These are phyloP conservation scores for Diutina pseudorugosa DNA, from an alignment of 1,139 yeast genomes.

Conservation along the genomic window DNA sequence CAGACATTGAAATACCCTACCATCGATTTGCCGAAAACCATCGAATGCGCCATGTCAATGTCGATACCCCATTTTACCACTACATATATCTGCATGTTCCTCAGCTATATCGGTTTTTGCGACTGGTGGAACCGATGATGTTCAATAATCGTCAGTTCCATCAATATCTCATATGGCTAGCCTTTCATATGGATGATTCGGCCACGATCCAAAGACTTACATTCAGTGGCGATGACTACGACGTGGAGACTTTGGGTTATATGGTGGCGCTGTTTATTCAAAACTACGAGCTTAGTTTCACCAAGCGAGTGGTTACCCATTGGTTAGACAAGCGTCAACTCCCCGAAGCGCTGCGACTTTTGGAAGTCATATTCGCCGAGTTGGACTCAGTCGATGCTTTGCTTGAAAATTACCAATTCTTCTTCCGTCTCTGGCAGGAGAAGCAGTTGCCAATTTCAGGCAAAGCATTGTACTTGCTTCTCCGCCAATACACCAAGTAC, in stretches of 20 bases:
- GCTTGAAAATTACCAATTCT: background rate
- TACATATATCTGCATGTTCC: conserved; percentile 1
- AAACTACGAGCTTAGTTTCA: background rate
- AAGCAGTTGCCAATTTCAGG: background rate
- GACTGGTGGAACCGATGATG: conserved; percentile 2
- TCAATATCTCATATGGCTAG: background rate
- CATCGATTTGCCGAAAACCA: background rate
- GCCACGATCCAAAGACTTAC: background rate
- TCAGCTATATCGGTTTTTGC: background rate
- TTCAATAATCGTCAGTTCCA: conserved; percentile 1
- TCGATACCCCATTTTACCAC: conserved; percentile 3
- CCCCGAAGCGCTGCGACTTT: background rate
- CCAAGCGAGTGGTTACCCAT: background rate
- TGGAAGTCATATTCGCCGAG: background rate
- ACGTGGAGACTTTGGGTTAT: conserved; percentile 1
- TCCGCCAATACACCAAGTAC: background rate
- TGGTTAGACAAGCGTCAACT: background rate
- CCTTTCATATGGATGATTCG: conserved; percentile 1
- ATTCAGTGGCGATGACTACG: background rate
- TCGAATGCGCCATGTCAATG: background rate
- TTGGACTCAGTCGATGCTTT: background rate
- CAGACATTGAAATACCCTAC: conserved; percentile 1
- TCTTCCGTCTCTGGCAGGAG: background rate
- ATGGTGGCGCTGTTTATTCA: conserved; percentile 2
- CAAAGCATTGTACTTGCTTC: background rate